phyloP scores from a whole-genome alignment of 352 stramenopile species.

The Pythium plurisporium region DNA sequence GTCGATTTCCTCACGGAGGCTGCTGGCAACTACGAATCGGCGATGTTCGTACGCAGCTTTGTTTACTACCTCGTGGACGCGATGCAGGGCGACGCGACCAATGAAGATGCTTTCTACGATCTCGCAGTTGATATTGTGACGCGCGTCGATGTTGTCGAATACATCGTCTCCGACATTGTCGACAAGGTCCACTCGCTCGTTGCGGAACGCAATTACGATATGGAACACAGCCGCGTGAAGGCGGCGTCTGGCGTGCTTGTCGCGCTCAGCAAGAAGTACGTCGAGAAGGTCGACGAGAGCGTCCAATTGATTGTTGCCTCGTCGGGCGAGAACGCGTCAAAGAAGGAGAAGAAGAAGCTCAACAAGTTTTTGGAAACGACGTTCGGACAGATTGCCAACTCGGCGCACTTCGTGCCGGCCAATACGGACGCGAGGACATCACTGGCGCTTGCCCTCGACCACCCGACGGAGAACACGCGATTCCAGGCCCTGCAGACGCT shows the following conservation, averaged over 20 bases:
- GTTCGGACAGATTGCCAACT: conserved; percentile 70
- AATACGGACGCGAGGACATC: conserved; percentile 64
- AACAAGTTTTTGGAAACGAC: conserved; percentile 59
- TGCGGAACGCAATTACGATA: conserved; percentile 32
- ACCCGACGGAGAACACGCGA: conserved; percentile 69
- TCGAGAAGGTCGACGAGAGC: conserved; percentile 42
- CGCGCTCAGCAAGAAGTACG: conserved; percentile 56
- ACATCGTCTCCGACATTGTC: conserved; percentile 50
- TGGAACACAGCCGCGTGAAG: conserved; percentile 34
- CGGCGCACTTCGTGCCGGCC: conserved; percentile 69
- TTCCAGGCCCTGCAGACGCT: conserved; percentile 67
- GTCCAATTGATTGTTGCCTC: conserved; percentile 13
- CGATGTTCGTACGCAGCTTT: conserved; percentile 64
- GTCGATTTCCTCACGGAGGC: conserved; percentile 62
- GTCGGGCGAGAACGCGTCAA: conserved; percentile 17
- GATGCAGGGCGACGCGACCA: conserved; percentile 9
- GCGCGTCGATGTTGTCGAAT: conserved; percentile 38
- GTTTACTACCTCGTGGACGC: conserved; percentile 38
- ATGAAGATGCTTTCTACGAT: conserved; percentile 34
- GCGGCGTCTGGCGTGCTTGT: conserved; percentile 43
- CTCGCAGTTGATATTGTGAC: conserved; percentile 41
- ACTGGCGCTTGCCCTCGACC: conserved; percentile 69
- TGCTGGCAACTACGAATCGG: conserved; percentile 62
- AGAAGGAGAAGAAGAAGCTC: conserved; percentile 49
- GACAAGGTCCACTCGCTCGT: conserved; percentile 42